A percentile compares a stretch with the other conserved stretches of the same genome.
Conservation (phyloP, 148 eudicot genomes). For the Tetragonia tetragonoides region DNA sequence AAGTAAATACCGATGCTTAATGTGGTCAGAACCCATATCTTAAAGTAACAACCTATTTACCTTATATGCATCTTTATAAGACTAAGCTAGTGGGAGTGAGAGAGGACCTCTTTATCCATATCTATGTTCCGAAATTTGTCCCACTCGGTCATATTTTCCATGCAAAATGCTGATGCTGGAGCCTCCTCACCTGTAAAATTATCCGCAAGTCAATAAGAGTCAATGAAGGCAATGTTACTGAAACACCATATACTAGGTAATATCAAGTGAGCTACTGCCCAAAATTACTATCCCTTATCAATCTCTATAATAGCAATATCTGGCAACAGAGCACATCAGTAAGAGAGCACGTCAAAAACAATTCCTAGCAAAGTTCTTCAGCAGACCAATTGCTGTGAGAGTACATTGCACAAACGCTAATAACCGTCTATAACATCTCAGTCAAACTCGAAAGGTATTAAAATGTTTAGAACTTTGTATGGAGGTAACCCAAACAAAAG, state of each 20-base stretch:
- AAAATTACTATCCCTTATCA: background rate
- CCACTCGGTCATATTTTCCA: constrained; percentile 74
- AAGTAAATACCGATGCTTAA: background rate
- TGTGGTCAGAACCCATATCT: background rate
- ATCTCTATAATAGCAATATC: background rate
- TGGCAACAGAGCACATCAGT: too few relatives aligned
- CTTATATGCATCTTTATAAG: constrained; percentile 3
- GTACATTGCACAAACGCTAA: background rate
- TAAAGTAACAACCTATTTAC: constrained; percentile 9
- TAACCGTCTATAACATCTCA: background rate
- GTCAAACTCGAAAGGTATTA: background rate
- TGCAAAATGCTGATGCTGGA: constrained; percentile 74
- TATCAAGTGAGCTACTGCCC: background rate
- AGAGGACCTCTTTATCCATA: constrained; percentile 91
- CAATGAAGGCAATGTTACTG: background rate
- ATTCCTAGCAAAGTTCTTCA: background rate
- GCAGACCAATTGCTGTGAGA: background rate
- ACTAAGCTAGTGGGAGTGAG: constrained; percentile 20
- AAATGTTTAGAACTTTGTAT: background rate
- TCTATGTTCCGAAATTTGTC: constrained; percentile 86
- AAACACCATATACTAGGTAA: background rate
- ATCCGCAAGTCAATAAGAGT: constrained; percentile 24
- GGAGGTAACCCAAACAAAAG: background rate
- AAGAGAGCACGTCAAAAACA: background rate
- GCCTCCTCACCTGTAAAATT: constrained; percentile 69